phyloP scores from a whole-genome alignment of 1,284 basidiomycete genomes.

The Volvariella volvacea region DNA sequence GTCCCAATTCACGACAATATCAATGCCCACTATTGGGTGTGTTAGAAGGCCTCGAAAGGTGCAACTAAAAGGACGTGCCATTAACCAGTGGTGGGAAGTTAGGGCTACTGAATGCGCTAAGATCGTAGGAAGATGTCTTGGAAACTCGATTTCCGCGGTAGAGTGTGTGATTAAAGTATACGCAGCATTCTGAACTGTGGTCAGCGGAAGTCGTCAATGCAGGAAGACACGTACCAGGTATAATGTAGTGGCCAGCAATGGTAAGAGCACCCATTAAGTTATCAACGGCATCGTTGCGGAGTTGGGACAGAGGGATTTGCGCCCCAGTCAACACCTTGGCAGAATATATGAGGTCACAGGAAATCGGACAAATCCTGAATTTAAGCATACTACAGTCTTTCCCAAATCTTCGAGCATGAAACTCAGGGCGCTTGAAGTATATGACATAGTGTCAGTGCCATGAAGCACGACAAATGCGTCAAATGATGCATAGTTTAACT shows the following conservation, averaged over 20 bases:
- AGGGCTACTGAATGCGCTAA: constrained; percentile 83
- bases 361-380: background rate
- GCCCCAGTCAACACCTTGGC: constrained; percentile 81
- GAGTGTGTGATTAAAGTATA: constrained; percentile 87
- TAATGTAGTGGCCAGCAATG: constrained; percentile 85
- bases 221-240: constrained; percentile 56
- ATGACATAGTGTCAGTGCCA: constrained; percentile 92
- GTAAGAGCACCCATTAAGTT: constrained; percentile 85
- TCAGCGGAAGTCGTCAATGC: background rate
- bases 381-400: constrained; percentile 71
- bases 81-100: constrained; percentile 84
- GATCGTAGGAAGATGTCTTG: constrained; percentile 81
- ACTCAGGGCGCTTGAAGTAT: constrained; percentile 81
- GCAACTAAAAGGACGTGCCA: constrained; percentile 33
- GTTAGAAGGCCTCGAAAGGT: background rate
- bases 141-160: constrained; percentile 84
- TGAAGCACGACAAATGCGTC: constrained; percentile 90
- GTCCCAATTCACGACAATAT: constrained; percentile 84
- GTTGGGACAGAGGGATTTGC: constrained; percentile 85
- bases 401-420: constrained; percentile 89
- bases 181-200: constrained; percentile 54
- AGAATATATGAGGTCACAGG: background rate
- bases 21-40: constrained; percentile 68
- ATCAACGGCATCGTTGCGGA: constrained; percentile 87
- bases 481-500: constrained; percentile 79